Conservation (phyloP, 495 filamentous ascomycete genomes). For the Penicillium simplicissimum region DNA sequence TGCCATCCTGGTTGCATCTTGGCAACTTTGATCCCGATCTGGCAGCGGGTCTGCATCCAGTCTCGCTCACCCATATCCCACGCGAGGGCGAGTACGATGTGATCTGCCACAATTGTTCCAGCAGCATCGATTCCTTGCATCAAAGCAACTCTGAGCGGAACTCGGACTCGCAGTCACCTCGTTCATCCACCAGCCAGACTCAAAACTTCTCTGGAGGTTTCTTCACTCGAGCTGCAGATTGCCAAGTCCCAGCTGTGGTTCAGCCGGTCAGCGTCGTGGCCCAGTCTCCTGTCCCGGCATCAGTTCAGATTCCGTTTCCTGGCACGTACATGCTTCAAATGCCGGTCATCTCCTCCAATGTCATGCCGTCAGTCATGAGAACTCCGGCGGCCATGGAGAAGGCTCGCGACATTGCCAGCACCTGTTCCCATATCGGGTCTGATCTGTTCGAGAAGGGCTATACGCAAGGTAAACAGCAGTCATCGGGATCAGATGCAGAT, state of each 20-base stretch:
- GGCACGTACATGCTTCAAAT: slow-evolving; percentile 23
- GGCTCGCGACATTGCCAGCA: slow-evolving; percentile 1
- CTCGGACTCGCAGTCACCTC: slow-evolving; percentile 13
- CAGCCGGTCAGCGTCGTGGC: background rate
- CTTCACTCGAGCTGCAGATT: background rate
- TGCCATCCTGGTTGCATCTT: slow-evolving; percentile 40
- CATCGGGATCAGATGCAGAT: slow-evolving; percentile 3
- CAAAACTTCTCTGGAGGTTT: slow-evolving; percentile 14
- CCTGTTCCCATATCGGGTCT: slow-evolving; percentile 1
- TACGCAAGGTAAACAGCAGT: background rate
- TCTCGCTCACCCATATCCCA: slow-evolving; percentile 22
- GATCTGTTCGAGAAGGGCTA: background rate
- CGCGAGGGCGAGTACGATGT: slow-evolving; percentile 43
- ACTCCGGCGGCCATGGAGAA: slow-evolving; percentile 1
- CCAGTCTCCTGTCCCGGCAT: slow-evolving; percentile 21
- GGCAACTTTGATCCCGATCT: slow-evolving; percentile 25
- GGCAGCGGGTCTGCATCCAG: slow-evolving; percentile 27
- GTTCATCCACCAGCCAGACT: slow-evolving; percentile 1
- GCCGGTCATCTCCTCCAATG: background rate
- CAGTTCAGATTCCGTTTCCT: slow-evolving; percentile 21
- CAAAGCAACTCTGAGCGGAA: slow-evolving; percentile 32
- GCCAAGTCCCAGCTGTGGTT: background rate
- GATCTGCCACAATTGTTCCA: slow-evolving; percentile 37
- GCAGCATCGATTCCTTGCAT: slow-evolving; percentile 31
- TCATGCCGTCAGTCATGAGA: slow-evolving; percentile 3